These are phyloP conservation scores for Punctularia strigosozonata DNA, from an alignment of 768 basidiomycete species.

Conservation along the genomic window DNA sequence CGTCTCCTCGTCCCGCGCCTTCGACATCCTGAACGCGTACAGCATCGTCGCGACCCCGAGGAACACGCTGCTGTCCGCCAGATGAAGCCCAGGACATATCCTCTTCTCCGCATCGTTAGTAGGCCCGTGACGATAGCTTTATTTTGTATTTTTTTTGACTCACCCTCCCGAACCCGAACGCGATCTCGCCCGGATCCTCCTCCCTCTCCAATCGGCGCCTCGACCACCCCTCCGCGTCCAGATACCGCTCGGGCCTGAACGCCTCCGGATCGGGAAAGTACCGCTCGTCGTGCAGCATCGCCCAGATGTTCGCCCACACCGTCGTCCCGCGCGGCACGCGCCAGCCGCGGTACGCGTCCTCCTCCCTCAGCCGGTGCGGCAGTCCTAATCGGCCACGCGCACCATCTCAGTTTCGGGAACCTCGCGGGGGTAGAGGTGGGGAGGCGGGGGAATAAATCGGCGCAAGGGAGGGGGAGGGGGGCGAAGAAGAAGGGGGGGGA, in stretches of 20 bases:
- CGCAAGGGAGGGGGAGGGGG: too few species aligned
- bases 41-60: conserved; percentile 8
- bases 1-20: background rate
- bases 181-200: background rate
- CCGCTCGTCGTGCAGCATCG: background rate
- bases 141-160: too few species aligned
- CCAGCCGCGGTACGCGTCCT: conserved; percentile 13
- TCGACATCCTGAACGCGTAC: conserved; percentile 4
- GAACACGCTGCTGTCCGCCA: conserved; percentile 11
- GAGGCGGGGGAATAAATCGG: too few species aligned
- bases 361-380: conserved; percentile 14
- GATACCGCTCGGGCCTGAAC: background rate
- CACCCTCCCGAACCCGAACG: background rate
- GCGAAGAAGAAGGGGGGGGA: too few species aligned
- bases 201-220: background rate
- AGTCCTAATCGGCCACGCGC: too few species aligned
- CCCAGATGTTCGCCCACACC: background rate
- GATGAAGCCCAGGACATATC: conserved; percentile 12
- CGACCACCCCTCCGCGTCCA: background rate
- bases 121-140: too few species aligned
- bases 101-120: too few species aligned
- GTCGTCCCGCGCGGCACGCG: background rate
- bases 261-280: background rate
- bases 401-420: too few species aligned
- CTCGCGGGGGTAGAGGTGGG: too few species aligned